A percentile compares a stretch with the other conserved stretches of the same genome.
These are phyloP conservation scores for Boletales sp. DNA, from an alignment of 768 basidiomycete genomes.

Conservation along the genomic window DNA sequence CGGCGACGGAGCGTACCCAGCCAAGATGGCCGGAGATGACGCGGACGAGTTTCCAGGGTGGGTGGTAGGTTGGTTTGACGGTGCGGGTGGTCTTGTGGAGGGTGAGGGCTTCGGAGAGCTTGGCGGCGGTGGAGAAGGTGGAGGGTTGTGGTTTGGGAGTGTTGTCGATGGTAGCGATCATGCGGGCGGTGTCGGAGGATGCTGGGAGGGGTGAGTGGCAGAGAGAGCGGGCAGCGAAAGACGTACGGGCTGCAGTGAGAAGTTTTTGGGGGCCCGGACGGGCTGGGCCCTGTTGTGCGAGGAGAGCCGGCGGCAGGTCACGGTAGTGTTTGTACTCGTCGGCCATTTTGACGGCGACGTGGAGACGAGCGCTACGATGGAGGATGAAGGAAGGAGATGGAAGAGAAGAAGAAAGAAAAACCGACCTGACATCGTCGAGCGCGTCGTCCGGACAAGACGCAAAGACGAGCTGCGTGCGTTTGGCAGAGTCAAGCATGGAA, in stretches of 20 bases:
- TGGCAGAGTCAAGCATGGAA: conserved; percentile 40
- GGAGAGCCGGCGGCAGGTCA: conserved; percentile 74
- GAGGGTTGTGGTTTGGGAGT: conserved; percentile 65
- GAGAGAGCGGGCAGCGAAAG: not conserved
- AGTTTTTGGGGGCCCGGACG: conserved; percentile 78
- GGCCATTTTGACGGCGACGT: conserved; percentile 79
- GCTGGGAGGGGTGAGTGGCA: conserved; percentile 21
- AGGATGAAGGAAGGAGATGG: not conserved
- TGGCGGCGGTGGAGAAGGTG: conserved; percentile 59
- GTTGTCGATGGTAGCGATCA: conserved; percentile 75
- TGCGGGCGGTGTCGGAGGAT: conserved; percentile 49
- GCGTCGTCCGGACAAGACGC: conserved; percentile 60
- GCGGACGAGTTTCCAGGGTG: conserved; percentile 92
- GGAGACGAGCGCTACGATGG: conserved; percentile 50
- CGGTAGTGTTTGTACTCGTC: conserved; percentile 89
- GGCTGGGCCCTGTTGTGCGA: conserved; percentile 76
- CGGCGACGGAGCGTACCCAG: conserved; percentile 94
- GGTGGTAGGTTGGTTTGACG: conserved; percentile 93
- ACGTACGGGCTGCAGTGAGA: conserved; percentile 69
- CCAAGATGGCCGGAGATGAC: conserved; percentile 98
- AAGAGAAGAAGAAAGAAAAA: not conserved
- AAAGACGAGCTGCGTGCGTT: conserved; percentile 71
- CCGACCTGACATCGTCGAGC: conserved; percentile 67
- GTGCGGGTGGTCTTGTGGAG: conserved; percentile 92
- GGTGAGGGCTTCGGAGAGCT: conserved; percentile 84